Percentiles rank a stretch among this genome's conserved stretches.
phyloP scores from a whole-genome alignment of 164 flowering plant species.

The Kingdonia uniflora region DNA sequence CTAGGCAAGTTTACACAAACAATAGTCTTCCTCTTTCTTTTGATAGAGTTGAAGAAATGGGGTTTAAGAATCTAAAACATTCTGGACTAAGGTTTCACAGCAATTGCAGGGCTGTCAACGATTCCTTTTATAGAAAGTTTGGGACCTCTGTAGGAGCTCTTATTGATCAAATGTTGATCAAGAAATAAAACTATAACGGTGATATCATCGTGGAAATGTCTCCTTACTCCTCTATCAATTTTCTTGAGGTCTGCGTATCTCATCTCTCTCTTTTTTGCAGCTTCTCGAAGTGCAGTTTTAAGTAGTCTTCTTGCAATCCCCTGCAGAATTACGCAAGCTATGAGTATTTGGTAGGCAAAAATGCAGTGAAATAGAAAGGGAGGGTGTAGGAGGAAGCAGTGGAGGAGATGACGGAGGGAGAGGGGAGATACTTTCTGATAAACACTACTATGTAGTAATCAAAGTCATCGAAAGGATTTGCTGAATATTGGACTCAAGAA shows the following conservation, averaged over 20 bases:
- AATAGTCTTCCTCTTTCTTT: neutral
- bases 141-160: constrained; percentile 7
- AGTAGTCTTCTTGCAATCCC: constrained; percentile 51
- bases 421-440: too few relatives aligned
- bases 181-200: constrained; percentile 42
- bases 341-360: neutral
- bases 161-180: constrained; percentile 16
- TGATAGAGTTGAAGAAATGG: constrained; percentile 1
- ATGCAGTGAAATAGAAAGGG: too few relatives aligned
- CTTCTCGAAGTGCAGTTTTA: constrained; percentile 43
- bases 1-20: neutral
- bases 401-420: too few relatives aligned
- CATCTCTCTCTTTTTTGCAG: constrained; percentile 64
- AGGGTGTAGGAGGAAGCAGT: too few relatives aligned
- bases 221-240: constrained; percentile 53
- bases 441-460: too few relatives aligned
- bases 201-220: constrained; percentile 64
- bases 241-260: constrained; percentile 52
- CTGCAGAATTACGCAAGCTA: constrained; percentile 21
- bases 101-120: constrained; percentile 11
- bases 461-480: too few relatives aligned
- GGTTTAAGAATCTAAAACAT: neutral
- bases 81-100: constrained; percentile 7
- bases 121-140: constrained; percentile 29
- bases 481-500: neutral